Base-by-base conservation (phyloP, 208 protist species). In the Trypanosoma vivax region DNA sequence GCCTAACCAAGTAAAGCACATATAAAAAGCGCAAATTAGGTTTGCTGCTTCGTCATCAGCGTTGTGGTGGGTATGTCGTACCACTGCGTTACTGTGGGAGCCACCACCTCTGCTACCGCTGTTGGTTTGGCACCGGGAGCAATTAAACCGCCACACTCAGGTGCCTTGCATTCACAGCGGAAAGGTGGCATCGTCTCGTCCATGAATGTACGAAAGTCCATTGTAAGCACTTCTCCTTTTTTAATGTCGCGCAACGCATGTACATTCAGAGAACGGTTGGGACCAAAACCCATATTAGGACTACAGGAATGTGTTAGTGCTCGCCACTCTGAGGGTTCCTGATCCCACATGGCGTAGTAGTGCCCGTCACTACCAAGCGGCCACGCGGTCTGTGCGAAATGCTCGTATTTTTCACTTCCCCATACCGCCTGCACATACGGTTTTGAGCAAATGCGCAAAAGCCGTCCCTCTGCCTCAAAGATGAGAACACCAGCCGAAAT, bases 141-240 rank as follows among this genome's bases (percentile, higher is more conserved):
- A 13, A 90, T 70, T 27, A 67, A 66, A 0, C 71, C 71, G 25
- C 61, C 60, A 40, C 83, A 94, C 23, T 70, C 59, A 1, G 52
- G 16, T 14, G 64, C 41, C 34, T 70, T 63, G 54, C 88, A 95
- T 41, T 58, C 49, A 63, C 88, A 95, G 43, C 69, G 23, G 46
- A 91, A 88, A 10, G 68, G 62, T 2, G 74, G 77, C 80, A 90
- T 91, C 30, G 60, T 83, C 5, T 61, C 60, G 65, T 92, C 82
- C 75, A 83, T 86, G 50, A 92, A 88, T 21, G 71, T 58, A n/a
- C 79, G 69, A 61, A 90, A 95, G 66, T 95, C 88, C 73, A 92
- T 91, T 23, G 88, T 95, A 34, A 95, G 74, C 65, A 92, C 83
- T 42, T 90, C 81, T 4, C 70, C 84, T 45, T 74, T 76, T 2